These are phyloP conservation scores for Neofusicoccum ribis DNA, from an alignment of 2,329 filamentous ascomycete genomes.

Conservation along the genomic window DNA sequence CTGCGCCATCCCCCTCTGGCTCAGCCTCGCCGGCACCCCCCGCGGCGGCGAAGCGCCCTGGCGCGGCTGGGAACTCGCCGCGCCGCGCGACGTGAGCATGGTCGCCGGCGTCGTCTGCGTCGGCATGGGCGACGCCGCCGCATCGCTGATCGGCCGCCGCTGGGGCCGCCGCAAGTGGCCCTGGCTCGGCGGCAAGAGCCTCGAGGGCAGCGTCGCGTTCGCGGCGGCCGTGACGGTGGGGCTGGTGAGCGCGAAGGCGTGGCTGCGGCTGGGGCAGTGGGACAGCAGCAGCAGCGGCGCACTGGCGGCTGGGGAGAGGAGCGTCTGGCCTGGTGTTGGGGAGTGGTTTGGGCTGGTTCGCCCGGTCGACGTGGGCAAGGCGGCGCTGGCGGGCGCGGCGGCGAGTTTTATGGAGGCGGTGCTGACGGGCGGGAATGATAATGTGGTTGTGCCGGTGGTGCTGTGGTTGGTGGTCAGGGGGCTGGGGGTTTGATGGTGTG, in stretches of 20 bases:
- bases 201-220: constrained; percentile 85
- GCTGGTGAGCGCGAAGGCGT: constrained; percentile 67
- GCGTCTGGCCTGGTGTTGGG: constrained; percentile 24
- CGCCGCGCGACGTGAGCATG: constrained; percentile 77
- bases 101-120: constrained; percentile 91
- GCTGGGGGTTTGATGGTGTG: constrained; percentile 50
- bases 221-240: constrained; percentile 75
- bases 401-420: constrained; percentile 94
- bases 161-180: constrained; percentile 90
- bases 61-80: constrained; percentile 69
- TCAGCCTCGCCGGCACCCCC: constrained; percentile 71
- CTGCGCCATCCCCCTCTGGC: constrained; percentile 92
- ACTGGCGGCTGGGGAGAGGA: constrained; percentile 43
- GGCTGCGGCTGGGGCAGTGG: constrained; percentile 78
- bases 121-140: constrained; percentile 90
- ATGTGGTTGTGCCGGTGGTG: constrained; percentile 91
- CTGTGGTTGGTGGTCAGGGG: constrained; percentile 91
- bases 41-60: constrained; percentile 59
- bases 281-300: constrained; percentile 29
- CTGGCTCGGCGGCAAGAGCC: constrained; percentile 93
- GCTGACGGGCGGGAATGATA: constrained; percentile 95
- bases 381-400: constrained; percentile 69
- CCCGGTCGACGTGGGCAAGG: constrained; percentile 50
- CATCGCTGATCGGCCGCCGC: constrained; percentile 82
- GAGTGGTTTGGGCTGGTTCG: constrained; percentile 33